Conservation (phyloP, 805 yeast species). For the Saccharomycopsis fodiens region DNA sequence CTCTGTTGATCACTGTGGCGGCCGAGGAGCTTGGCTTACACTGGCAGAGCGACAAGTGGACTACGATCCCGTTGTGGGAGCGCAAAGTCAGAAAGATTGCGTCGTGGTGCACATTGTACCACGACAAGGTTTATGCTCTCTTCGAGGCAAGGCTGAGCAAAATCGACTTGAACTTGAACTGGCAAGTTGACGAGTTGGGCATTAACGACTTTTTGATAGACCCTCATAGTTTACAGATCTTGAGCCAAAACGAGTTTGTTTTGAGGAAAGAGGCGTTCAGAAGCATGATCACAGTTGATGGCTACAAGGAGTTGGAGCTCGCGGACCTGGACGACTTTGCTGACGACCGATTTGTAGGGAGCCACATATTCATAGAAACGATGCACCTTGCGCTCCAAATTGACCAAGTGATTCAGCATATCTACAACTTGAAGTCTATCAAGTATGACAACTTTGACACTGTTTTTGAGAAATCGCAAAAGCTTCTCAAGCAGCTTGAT, state of each 20-base stretch:
- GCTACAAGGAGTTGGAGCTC: not conserved
- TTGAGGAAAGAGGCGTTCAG: slow-evolving; percentile 21
- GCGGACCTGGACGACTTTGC: not conserved
- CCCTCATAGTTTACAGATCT: slow-evolving; percentile 15
- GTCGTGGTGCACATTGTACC: slow-evolving; percentile 24
- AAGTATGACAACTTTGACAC: slow-evolving; percentile 24
- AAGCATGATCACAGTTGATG: slow-evolving; percentile 2
- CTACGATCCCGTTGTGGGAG: slow-evolving; percentile 27
- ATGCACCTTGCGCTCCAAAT: slow-evolving; percentile 24
- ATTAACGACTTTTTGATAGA: slow-evolving; percentile 23
- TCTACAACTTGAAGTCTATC: slow-evolving; percentile 24
- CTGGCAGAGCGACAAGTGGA: slow-evolving; percentile 23
- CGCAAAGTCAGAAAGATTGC: slow-evolving; percentile 24
- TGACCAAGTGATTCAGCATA: slow-evolving; percentile 22
- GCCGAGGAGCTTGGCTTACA: slow-evolving; percentile 27
- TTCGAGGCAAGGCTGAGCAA: slow-evolving; percentile 25
- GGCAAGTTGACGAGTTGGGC: slow-evolving; percentile 23
- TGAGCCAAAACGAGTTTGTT: slow-evolving; percentile 15
- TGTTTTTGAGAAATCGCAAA: slow-evolving; percentile 19
- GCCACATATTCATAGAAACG: slow-evolving; percentile 24
- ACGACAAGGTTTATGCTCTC: slow-evolving; percentile 26
- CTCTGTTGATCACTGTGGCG: slow-evolving; percentile 22
- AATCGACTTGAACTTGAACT: slow-evolving; percentile 23
- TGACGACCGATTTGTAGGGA: slow-evolving; percentile 5
- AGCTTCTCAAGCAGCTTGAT: slow-evolving; percentile 20